Conservation (phyloP, 78 protist species). For the Dictyostelium discoideum region dicty_2.7 NC_007089.4:126001-126500, state of each 20-base stretch:
- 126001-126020: background rate
- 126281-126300: too few relatives aligned
- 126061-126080: slow-evolving; percentile 90
- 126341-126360: slow-evolving; percentile 95
- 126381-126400: slow-evolving; percentile 91
- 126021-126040: background rate
- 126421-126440: slow-evolving; percentile 82
- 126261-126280: background rate
- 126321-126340: slow-evolving; percentile 1
- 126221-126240: slow-evolving; percentile 83
- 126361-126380: slow-evolving; percentile 78
- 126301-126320: background rate
- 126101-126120: slow-evolving; percentile 82
- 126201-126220: slow-evolving; percentile 96
- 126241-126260: too few relatives aligned
- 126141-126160: slow-evolving; percentile 90
- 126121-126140: slow-evolving; percentile 98
- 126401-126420: slow-evolving; percentile 46
- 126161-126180: slow-evolving; percentile 97
- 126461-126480: slow-evolving; percentile 38
- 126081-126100: slow-evolving; percentile 76
- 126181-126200: slow-evolving; percentile 98
- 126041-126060: too few relatives aligned
- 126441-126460: slow-evolving; percentile 76
- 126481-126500: slow-evolving; percentile 35